Base-by-base conservation (phyloP, 1,284 basidiomycete species). In the Afroboletus lepidellus region DNA sequence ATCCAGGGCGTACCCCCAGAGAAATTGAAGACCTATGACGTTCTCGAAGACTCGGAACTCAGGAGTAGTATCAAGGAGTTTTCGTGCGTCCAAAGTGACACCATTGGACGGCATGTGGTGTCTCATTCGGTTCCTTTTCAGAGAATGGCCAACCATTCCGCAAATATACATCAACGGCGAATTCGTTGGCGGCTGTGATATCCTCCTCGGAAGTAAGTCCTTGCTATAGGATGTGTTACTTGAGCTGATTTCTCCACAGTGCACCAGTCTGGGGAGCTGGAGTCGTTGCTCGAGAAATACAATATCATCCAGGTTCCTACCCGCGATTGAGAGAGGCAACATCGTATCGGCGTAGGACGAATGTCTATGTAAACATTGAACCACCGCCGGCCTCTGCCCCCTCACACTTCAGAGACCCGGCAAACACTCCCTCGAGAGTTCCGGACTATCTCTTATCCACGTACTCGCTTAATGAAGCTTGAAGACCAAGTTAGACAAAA, bases 191-290 rank as follows among this genome's bases (percentile, higher is more conserved):
- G 39, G 23, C 7, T 41, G 39, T 16, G 39, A 41, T 11, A 41
- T 41, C 24, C 39, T 41, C 5, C 39, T 41, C 23, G 39, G 39
- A 9, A 41, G 39, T 41, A 11, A 16, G 23, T 18, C 23, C 16
- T 27, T 9, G 15, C 38, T 12, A 11, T 4, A 20, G 11, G 12
- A n/a, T 41, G 8, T 25, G 12, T 24, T 16, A 6, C 13, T 41
- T 9, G 24, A 23, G 30, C 50, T 60, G 0, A 57, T 24, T 21
- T 51, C 21, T 46, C 23, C 30, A 43, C 60, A 93, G 92, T 98
- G 96, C 96, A 98, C 71, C 92, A 97, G 74, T 90, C 86, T 6
- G 96, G 96, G 51, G 94, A 98, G 72, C 79, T 99, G 18, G 94
- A 96, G 68, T 79, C 83, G 33, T 76, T 98, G 18, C 77, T 98